Base-by-base conservation (phyloP, 1,139 yeast species). In the Suhomyces ambrosiae region DNA sequence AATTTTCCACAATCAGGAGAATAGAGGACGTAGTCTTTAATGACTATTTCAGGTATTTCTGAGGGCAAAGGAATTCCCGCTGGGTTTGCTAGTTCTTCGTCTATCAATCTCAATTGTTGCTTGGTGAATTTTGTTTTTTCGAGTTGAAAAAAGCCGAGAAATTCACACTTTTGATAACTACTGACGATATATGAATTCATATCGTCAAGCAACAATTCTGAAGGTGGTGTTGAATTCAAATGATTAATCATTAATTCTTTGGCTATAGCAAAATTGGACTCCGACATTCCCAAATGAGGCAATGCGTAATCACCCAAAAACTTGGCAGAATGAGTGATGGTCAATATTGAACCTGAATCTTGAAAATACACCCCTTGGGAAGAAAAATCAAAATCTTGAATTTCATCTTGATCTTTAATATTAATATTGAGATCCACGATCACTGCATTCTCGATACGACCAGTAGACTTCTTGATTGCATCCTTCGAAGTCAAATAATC, bases 1-100 rank as follows among this genome's bases (percentile, higher is more conserved):
- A 74, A 58, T 3, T 83, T 56, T 0, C 90, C 95, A 65, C 97
- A 90, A 55, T 90, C 96, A 0, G 97, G 97, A 0, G 96, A 87
- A 53, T 86, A 89, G 13, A 87, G 45, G 16, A 86, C 47, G 5
- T 84, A 86, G 7, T 73, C 62, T 6, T 73, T 59, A 9, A 88
- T 53, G 23, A 63, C 64, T 12, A 90, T 50, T 2, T 61, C 55
- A 0, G 96, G 97, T 1, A 82, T 56, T 5, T 51, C 44, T 5
- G 34, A 23, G 2, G 76, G 71, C 11, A 82, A 73, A 2, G 97
- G 97, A 41, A 84, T 67, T 1, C 97, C 97, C 23, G 75, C 57
- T 0, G 97, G 97, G 47, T 73, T 65, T 11, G 53, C 59, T 21
- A 88, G 61, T 55, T 90, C 97, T 23, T 78, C 74, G 49, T 89